A percentile compares a stretch with the other conserved stretches of the same genome.
These are phyloP conservation scores for Thuidium tamariscinum DNA, from an alignment of 225 moss, liverwort and hornwort species.

Conservation along the genomic window DNA sequence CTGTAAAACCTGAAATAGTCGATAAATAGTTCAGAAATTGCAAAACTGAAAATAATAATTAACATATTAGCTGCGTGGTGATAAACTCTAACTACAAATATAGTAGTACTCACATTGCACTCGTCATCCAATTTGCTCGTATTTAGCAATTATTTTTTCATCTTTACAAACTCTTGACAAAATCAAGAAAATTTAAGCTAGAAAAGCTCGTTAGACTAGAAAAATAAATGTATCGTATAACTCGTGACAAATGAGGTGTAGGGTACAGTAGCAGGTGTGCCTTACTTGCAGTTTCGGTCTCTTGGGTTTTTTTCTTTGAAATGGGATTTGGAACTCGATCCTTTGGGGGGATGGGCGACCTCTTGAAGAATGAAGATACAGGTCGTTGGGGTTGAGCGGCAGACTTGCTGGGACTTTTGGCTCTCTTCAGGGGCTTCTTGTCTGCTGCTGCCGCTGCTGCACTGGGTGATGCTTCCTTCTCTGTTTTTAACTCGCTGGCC, in stretches of 20 bases:
- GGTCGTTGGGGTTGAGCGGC: constrained; percentile 3
- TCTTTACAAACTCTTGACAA: background rate
- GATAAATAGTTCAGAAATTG: background rate
- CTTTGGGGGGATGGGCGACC: constrained; percentile 42
- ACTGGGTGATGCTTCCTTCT: background rate
- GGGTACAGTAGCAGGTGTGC: background rate
- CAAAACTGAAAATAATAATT: background rate
- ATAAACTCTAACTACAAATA: background rate
- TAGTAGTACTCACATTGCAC: background rate
- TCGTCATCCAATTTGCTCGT: background rate
- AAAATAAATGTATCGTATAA: background rate
- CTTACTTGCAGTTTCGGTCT: background rate
- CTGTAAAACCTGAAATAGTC: background rate
- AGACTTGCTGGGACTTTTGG: background rate
- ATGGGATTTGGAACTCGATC: background rate
- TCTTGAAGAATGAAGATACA: constrained; percentile 28
- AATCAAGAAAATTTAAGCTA: background rate
- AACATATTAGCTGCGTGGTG: background rate
- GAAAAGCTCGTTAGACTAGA: background rate
- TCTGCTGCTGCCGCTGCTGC: background rate
- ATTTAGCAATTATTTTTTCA: background rate
- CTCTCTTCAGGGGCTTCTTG: background rate
- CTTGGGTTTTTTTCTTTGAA: background rate
- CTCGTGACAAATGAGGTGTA: background rate
- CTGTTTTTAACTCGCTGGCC: background rate